Base-by-base conservation (phyloP, 2,329 filamentous ascomycete genomes). In the Talaromyces pinophilus region DNA sequence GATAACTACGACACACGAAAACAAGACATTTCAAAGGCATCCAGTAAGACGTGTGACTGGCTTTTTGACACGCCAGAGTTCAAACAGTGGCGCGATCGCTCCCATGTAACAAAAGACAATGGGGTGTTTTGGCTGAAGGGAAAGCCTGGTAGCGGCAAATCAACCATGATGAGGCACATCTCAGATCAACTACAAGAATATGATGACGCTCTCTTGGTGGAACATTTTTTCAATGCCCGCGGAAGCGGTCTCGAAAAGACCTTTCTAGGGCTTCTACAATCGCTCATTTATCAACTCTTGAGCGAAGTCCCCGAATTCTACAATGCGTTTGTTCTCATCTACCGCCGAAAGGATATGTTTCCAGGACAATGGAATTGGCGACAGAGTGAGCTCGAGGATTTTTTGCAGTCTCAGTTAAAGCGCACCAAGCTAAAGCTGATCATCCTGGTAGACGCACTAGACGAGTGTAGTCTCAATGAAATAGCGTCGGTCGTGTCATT, bases 61-160 rank as follows among this genome's bases (percentile, higher is more conserved):
- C 57, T 59, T 2, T 13, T 59, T 3, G 15, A n/a, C 30, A 40
- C 19, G 15, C 19, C 10, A 2, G 57, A 59, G 5, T 59, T 70
- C 62, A 11, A n/a, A 15, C 2, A 68, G 22, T 75, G 72, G 72
- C 62, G 50, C n/a, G 1, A 67, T n/a, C 63, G 63, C 17, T 7
- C 15, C 8, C 1, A 67, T 13, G 35, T 67, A 11, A 19, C 48
- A 52, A 40, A 59, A 7, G 60, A 72, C 65, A 68, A 62, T 52
- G 60, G 60, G 10, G 15, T 79, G 0, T 74, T 80, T 3, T 81
- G 76, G 77, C 76, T 82, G 42, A 78, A 77, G 59, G 80, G 80
- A 1, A 79, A 81, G 30, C 78, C 80, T 2, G 79, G 79, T 5
- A 74, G 76, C 0, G 79, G 79, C 1, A 82, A 82, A 63, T 80